A percentile compares a stretch with the other conserved stretches of the same genome.
These are phyloP conservation scores for Eremochloa ophiuroides DNA, from an alignment of 176 grass and related monocot species.

Conservation along the genomic window DNA sequence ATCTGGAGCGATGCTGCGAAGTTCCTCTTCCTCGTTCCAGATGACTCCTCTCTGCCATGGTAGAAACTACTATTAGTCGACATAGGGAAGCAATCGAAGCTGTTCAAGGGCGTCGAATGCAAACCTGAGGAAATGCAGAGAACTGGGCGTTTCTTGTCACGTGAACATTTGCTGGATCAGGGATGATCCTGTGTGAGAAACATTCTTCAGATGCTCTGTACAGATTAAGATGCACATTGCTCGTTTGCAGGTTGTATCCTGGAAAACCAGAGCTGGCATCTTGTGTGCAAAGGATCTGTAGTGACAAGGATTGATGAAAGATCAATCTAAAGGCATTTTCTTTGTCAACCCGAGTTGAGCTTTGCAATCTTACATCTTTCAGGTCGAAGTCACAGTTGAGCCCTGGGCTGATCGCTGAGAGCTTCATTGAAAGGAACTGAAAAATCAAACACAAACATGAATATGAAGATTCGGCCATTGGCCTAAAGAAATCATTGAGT, in stretches of 20 bases:
- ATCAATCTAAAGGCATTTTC: background rate
- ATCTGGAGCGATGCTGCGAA: constrained; percentile 26
- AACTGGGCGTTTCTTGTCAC: constrained; percentile 29
- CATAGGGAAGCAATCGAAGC: background rate
- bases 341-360: background rate
- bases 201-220: constrained; percentile 34
- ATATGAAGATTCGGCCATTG: background rate
- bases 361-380: constrained; percentile 61
- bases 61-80: background rate
- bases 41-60: constrained; percentile 28
- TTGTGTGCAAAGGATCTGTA: constrained; percentile 56
- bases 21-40: constrained; percentile 60
- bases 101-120: background rate
- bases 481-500: background rate
- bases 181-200: constrained; percentile 23
- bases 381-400: constrained; percentile 50
- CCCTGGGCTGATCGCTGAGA: constrained; percentile 58
- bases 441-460: background rate
- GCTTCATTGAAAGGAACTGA: constrained; percentile 96
- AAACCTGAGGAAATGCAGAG: constrained; percentile 49
- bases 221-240: constrained; percentile 42
- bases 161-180: constrained; percentile 24
- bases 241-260: constrained; percentile 34
- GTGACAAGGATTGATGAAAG: background rate
- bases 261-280: constrained; percentile 30